Percentiles rank a stretch among this genome's conserved stretches.
phyloP scores from a whole-genome alignment of 306 rosid genomes.

The Prunus mira region DNA sequence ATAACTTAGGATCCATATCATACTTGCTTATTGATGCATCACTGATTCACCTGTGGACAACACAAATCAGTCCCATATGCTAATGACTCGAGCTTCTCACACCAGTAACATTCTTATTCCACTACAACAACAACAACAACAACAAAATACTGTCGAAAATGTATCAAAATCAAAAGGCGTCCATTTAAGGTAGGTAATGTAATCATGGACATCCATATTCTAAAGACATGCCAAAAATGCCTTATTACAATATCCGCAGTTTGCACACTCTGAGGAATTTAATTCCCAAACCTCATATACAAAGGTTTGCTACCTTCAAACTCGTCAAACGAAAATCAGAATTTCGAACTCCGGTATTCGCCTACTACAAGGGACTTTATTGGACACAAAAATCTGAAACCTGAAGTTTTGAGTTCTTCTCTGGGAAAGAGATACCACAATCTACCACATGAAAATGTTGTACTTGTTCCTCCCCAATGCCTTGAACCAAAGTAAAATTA shows the following conservation, averaged over 20 bases:
- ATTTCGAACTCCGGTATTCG: not conserved
- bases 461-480: conserved; percentile 1
- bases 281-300: not conserved
- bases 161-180: no score
- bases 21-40: no score
- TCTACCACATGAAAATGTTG: not conserved
- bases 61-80: no score
- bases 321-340: not conserved
- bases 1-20: no score
- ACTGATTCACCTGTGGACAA: no score
- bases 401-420: not conserved
- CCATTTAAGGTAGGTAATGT: no score
- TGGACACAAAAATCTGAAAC: not conserved
- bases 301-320: not conserved
- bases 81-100: no score
- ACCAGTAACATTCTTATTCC: no score
- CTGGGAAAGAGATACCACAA: not conserved
- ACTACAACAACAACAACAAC: no score
- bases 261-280: not conserved
- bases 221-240: no score
- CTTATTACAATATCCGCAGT: not conserved
- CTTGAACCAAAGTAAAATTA: conserved; percentile 17
- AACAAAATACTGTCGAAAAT: no score
- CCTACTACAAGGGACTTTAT: not conserved
- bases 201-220: no score